Evolutionary conservation across 192 early-diverging fungal species (phyloP), one percentile per base, ranked within the genome.

Genomic region (Gryganskiella cystojenkinii): DNA sequence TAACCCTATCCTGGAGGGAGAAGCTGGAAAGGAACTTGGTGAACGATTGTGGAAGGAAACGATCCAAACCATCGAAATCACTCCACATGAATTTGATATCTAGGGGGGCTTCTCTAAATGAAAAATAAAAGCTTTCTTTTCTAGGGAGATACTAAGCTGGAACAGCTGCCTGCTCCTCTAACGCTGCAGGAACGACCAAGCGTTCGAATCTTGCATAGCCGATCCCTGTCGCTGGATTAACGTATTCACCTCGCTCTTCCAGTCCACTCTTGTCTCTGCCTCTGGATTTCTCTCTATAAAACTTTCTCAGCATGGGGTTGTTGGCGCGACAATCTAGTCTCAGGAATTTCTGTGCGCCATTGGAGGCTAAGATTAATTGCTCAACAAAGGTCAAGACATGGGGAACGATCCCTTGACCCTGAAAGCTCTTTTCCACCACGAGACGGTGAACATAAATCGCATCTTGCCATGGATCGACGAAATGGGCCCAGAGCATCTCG

Each of bases 181-280:
- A n/a, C n/a, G n/a, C n/a, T n/a, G n/a, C n/a, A n/a, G 30, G 10
- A 11, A 76, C 58, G 7, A 76, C 61, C 53, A 56, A 1, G 0
- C 64, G 64, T 20, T 76, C 73, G 27, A 78, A 78, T 17, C 74
- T 43, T 3, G 74, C 74, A 60, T 78, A 78, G 8, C 62, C 56
- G 27, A 78, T 78, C 43, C 74, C 74, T 4, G 66, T 78, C 4
- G 59, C 67, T n/a, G 74, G 74, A n/a, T 78, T 69, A 7, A 43
- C 44, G 46, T 69, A 78, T 8, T 64, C 68, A n/a, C 67, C 74
- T 33, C 54, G 35, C 34, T 68, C 66, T 11, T 67, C 61, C 42
- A 78, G 24, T 15, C 74, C 74, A 33, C 50, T 43, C 40, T 59
- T n/a, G 22, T 52, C 74, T 33, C 22, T 43, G 1, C 72, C 72